A percentile compares a stretch with the other conserved stretches of the same genome.
Evolutionary conservation across 2,329 filamentous ascomycete species (phyloP).

Genomic region (Penicillium verrucosum): DNA sequence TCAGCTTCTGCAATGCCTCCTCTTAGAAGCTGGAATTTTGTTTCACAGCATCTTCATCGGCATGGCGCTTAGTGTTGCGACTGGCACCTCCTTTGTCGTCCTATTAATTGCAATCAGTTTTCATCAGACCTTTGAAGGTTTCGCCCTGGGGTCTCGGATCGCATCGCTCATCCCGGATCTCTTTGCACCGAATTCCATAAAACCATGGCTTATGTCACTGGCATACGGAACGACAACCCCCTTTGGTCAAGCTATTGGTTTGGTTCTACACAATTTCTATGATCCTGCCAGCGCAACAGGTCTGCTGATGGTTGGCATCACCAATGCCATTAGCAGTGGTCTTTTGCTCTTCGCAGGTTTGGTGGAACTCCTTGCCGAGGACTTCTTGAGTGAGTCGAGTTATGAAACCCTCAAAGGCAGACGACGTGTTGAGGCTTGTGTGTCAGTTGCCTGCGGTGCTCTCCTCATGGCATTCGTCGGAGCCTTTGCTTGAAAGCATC

Average conservation of each 20-base stretch:
- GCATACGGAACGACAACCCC: slow-evolving; percentile 71
- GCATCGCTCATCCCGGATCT: slow-evolving; percentile 64
- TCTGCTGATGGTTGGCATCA: slow-evolving; percentile 77
- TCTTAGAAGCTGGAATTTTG: slow-evolving; percentile 78
- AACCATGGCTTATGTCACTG: slow-evolving; percentile 69
- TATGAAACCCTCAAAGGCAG: slow-evolving; percentile 58
- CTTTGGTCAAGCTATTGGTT: slow-evolving; percentile 76
- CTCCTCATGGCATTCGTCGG: slow-evolving; percentile 65
- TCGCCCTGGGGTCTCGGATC: slow-evolving; percentile 81
- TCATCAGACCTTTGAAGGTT: slow-evolving; percentile 84
- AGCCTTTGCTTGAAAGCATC: slow-evolving; percentile 54
- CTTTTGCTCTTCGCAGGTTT: slow-evolving; percentile 77
- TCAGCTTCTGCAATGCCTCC: slow-evolving; percentile 70
- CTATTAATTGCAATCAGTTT: slow-evolving; percentile 78
- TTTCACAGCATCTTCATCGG: slow-evolving; percentile 86
- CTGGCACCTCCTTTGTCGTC: slow-evolving; percentile 73
- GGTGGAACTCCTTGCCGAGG: slow-evolving; percentile 80
- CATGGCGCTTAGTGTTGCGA: slow-evolving; percentile 79
- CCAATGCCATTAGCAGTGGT: slow-evolving; percentile 81
- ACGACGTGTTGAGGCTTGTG: slow-evolving; percentile 59
- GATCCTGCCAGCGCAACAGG: slow-evolving; percentile 74
- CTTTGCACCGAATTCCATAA: slow-evolving; percentile 68
- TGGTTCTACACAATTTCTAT: slow-evolving; percentile 74
- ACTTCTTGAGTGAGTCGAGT: slow-evolving; percentile 68
- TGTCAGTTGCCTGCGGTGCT: slow-evolving; percentile 58